Base-by-base conservation (phyloP, 352 stramenopile species). In the Phytophthora capsici region DNA sequence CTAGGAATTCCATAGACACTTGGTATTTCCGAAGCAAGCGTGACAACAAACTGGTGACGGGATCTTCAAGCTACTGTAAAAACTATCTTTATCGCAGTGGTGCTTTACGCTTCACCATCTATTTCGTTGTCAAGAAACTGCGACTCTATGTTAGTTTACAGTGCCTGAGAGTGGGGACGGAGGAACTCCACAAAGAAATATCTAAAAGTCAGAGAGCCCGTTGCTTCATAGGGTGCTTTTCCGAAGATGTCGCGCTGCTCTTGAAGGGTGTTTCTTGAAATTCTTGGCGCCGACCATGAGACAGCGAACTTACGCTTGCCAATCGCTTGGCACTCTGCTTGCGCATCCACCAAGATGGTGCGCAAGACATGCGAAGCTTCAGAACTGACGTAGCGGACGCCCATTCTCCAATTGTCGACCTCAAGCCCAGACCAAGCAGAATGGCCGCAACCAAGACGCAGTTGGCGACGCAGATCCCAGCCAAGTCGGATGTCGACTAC, bases 401-500 rank as follows among this genome's bases (percentile, higher is more conserved):
- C 53, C 63, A 70, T 66, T 65, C 49, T 40, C 55, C 47, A 60
- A 66, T 4, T 41, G 13, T 22, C 51, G 10, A 43, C 20, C 30
- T 45, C 32, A 20, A 43, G n/a, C 34, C 47, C 17, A 45, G 47
- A 54, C 19, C 30, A 36, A 26, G 6, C 34, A 47, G 2, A 12
- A 70, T 70, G 62, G 36, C 19, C 16, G 17, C 43, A 34, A 64
- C 16, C 7, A 25, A 54, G 22, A 22, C 20, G 22, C 28, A 53
- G 4, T 9, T 45, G 8, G 14, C 13, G 23, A 34, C 48, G 25
- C 50, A 55, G n/a, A 57, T 19, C 10, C 23, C 23, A 16, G n/a
- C 13, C 46, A 69, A 65, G 23, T 43, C 59, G 28, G 46, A 63
- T 20, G 46, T 71, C 9, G 40, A 74, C 50, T 72, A 79, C 45